A percentile compares a stretch with the other conserved stretches of the same genome.
phyloP scores from a whole-genome alignment of 495 filamentous ascomycete species.

The Xylaria curta region DNA sequence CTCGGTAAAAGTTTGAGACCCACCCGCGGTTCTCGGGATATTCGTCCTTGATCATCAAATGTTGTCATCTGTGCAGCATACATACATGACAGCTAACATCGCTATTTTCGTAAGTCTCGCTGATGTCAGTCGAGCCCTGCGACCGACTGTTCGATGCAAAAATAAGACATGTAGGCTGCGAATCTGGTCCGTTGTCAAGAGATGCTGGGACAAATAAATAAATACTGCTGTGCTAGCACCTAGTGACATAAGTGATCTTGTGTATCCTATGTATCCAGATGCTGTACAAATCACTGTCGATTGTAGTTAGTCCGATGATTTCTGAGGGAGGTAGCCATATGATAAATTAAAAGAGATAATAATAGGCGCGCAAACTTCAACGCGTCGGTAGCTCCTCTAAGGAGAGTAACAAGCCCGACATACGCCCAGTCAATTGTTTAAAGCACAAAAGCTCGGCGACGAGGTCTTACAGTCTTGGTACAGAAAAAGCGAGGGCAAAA shows the following conservation, averaged over 20 bases:
- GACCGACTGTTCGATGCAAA: not conserved
- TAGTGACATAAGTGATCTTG: not conserved
- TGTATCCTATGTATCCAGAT: not conserved
- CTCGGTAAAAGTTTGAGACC: slow-evolving; percentile 12
- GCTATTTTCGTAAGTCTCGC: not conserved
- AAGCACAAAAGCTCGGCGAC: not conserved
- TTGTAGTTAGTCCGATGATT: not conserved
- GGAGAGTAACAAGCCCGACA: not conserved
- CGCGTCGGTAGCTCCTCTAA: not conserved
- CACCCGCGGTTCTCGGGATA: slow-evolving; percentile 4
- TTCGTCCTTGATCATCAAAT: slow-evolving; percentile 9
- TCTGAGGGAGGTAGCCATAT: not conserved
- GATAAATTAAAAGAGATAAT: not conserved
- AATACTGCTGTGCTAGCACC: not conserved
- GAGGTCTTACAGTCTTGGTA: not conserved
- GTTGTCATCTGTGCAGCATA: slow-evolving; percentile 15
- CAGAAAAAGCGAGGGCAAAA: not conserved
- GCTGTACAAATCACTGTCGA: not conserved
- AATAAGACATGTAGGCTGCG: not conserved
- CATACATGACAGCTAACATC: not conserved
- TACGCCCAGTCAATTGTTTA: not conserved
- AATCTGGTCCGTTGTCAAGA: not conserved
- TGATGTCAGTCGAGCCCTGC: slow-evolving; percentile 5
- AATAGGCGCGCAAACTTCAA: not conserved
- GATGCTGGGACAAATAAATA: not conserved